phyloP scores from a whole-genome alignment of 495 filamentous ascomycete species.

The Friedmanniomyces simplex region DNA sequence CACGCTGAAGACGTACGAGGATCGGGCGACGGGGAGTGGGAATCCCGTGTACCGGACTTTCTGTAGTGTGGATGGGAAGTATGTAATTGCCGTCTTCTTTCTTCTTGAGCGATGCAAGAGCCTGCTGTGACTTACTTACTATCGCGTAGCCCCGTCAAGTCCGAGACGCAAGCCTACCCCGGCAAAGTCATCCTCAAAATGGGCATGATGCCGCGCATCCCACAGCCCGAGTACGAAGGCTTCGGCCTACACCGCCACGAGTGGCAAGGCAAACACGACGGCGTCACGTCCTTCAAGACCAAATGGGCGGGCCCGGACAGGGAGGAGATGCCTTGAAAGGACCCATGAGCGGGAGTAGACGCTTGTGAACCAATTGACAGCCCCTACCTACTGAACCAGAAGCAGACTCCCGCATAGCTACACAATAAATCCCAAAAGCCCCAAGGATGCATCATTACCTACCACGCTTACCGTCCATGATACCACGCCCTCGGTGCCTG shows the following conservation, averaged over 20 bases:
- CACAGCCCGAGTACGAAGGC: conserved; percentile 32
- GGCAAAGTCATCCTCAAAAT: conserved; percentile 35
- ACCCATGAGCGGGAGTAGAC: not conserved
- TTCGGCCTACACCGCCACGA: conserved; percentile 30
- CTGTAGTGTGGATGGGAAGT: conserved; percentile 34
- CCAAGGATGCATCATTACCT: not conserved
- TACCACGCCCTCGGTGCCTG: not conserved
- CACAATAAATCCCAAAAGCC: not conserved
- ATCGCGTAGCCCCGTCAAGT: conserved; percentile 31
- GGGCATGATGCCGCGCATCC: conserved; percentile 37
- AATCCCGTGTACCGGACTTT: conserved; percentile 34
- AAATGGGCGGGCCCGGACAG: conserved; percentile 16
- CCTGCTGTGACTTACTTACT: conserved; percentile 7
- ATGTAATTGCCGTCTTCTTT: conserved; percentile 14
- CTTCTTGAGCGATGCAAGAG: too few relatives aligned
- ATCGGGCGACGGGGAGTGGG: conserved; percentile 31
- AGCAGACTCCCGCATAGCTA: not conserved
- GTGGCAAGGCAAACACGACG: conserved; percentile 28
- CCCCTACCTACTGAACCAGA: not conserved
- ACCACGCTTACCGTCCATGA: not conserved
- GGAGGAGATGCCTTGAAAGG: conserved; percentile 8
- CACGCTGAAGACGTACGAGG: conserved; percentile 31
- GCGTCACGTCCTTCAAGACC: conserved; percentile 17
- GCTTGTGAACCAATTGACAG: not conserved
- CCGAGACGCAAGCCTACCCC: conserved; percentile 22